These are phyloP conservation scores for Nematocida sp. DNA, from an alignment of 371 early-diverging fungal species.

Conservation along the genomic window DNA sequence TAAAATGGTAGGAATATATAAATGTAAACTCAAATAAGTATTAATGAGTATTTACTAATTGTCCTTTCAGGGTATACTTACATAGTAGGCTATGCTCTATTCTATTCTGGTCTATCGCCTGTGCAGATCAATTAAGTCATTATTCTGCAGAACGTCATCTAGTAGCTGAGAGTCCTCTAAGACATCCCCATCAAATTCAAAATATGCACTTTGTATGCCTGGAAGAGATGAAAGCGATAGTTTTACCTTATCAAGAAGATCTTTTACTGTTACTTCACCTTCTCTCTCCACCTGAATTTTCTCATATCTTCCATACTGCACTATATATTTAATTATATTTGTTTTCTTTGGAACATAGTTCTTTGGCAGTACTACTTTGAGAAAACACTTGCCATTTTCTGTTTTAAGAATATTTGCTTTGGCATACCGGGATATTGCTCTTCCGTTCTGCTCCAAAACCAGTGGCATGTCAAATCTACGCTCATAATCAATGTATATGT, in stretches of 20 bases:
- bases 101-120: not conserved
- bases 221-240: not conserved
- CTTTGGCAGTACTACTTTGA: not conserved
- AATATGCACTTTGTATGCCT: not conserved
- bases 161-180: slow-evolving; percentile 15
- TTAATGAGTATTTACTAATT: no score
- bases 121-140: slow-evolving; percentile 34
- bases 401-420: not conserved
- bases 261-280: not conserved
- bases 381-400: not conserved
- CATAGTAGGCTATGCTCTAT: not conserved
- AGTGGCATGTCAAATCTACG: slow-evolving; percentile 13
- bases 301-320: slow-evolving; percentile 3
- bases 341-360: not conserved
- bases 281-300: slow-evolving; percentile 1
- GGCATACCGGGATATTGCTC: slow-evolving; percentile 25
- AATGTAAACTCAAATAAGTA: no score
- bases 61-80: no score
- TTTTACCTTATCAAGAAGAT: slow-evolving; percentile 1
- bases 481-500: slow-evolving; percentile 33
- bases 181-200: slow-evolving; percentile 41
- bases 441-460: slow-evolving; percentile 17
- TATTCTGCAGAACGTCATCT: slow-evolving; percentile 12
- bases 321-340: slow-evolving; percentile 14
- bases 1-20: no score